phyloP scores from a whole-genome alignment of 306 rosid species.

The Vigna angularis region DNA sequence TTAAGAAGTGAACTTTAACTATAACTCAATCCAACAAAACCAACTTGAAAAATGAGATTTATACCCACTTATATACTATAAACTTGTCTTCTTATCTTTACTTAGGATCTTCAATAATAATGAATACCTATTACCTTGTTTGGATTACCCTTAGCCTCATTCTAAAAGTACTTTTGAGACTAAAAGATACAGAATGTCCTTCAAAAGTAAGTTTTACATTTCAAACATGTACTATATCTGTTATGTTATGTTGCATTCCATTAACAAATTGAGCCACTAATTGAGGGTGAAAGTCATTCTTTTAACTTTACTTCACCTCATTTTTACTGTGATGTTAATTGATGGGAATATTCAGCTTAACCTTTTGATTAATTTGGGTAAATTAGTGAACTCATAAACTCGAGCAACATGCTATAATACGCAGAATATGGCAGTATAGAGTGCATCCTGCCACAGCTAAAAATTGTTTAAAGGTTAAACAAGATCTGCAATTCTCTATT shows the following conservation, averaged over 20 bases:
- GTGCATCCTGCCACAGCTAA: neutral
- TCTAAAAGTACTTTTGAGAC: too few species aligned
- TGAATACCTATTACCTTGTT: neutral
- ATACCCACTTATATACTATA: too few species aligned
- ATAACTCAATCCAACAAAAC: too few species aligned
- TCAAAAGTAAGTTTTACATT: neutral
- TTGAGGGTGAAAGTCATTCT: neutral
- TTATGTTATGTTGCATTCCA: neutral
- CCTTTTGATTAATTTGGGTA: neutral
- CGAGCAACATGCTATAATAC: neutral
- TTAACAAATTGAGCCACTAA: conserved; percentile 19
- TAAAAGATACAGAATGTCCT: too few species aligned
- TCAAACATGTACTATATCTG: neutral
- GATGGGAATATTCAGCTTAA: neutral
- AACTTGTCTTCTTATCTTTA: too few species aligned
- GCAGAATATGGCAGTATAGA: neutral
- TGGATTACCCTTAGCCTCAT: too few species aligned
- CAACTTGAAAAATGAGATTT: too few species aligned
- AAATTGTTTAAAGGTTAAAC: neutral
- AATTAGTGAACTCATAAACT: conserved; percentile 2
- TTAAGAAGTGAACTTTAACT: too few species aligned
- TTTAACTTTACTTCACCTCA: neutral
- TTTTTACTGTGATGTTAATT: neutral
- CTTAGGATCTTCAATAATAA: too few species aligned
- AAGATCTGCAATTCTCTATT: conserved; percentile 9